Base-by-base conservation (phyloP, 305 asterid genomes). In the Fraxinus albicans region DNA sequence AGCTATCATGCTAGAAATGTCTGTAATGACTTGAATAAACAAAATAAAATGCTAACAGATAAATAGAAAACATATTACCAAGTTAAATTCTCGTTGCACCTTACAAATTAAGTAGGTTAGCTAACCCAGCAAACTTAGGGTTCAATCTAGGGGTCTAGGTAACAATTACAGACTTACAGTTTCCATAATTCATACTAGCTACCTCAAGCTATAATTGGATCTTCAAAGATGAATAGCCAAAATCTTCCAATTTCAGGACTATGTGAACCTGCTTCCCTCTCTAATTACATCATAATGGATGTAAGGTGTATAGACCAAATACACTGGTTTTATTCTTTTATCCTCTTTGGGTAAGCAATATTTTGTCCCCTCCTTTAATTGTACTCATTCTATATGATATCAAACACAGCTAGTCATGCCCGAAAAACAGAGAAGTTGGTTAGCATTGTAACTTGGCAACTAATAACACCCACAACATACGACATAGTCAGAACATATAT, bases 141-240 rank as follows among this genome's bases (percentile, higher is more conserved):
- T 79, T 63, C 81, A 82, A 53, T 83, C 80, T 70, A 65, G 73
- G 73, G 73, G 73, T 25, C 35, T 12, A 47, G 42, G 50, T 50
- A 53, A 29, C 69, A 47, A 27, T 78, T 84, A 78, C 19, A 50
- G 19, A 15, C 21, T 50, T 4, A 50, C 75, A 63, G 58, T 76
- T 77, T 53, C 36, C 42, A 23, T 25, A 53, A 21, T 69, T 50
- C 65, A 76, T 33, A 69, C 42, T 19, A 77, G 35, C 44, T 69
- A 73, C 77, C 33, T 36, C 35, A 33, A 86, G 76, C 23, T 74
- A 9, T 12, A 12, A 69, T 78, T 19, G 13, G 65, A 19, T 67
- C 70, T 75, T 79, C 80, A 55, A 23, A 81, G 75, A 82, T 35
- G 60, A 75, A 53, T 79, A 27, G 44, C 50, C 40, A 58, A 50